Percentiles rank a stretch among this genome's conserved stretches.
phyloP scores from a whole-genome alignment of 2,329 filamentous ascomycete genomes.

The Monilinia fructicola region DNA sequence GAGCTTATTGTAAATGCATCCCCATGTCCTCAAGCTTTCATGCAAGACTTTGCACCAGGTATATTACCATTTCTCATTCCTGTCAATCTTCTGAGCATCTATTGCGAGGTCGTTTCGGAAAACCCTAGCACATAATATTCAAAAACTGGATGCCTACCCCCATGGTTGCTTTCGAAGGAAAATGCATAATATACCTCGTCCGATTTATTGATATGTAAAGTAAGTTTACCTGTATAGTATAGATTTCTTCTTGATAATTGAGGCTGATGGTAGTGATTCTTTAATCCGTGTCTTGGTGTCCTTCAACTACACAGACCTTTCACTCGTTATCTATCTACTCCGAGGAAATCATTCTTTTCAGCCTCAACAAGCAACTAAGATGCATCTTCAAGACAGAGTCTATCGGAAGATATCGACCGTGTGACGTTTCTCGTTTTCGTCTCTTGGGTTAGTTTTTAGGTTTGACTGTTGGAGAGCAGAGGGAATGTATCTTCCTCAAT shows the following conservation, averaged over 20 bases:
- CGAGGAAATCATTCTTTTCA: conserved; percentile 23
- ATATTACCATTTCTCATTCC: neutral
- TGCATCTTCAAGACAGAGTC: conserved; percentile 26
- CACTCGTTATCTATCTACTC: neutral
- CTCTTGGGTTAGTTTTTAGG: neutral
- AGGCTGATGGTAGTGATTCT: neutral
- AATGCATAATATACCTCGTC: conserved; percentile 13
- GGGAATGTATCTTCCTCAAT: conserved; percentile 32
- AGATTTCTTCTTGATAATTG: neutral
- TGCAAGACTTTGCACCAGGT: conserved; percentile 7
- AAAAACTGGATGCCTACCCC: conserved; percentile 11
- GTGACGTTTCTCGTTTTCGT: conserved; percentile 3
- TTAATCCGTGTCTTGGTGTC: neutral
- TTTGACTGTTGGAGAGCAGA: conserved; percentile 6
- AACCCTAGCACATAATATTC: conserved; percentile 3
- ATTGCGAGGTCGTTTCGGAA: conserved; percentile 3
- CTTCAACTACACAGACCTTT: neutral
- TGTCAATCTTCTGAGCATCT: conserved; percentile 1
- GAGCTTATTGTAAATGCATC: neutral
- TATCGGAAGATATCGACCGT: conserved; percentile 30
- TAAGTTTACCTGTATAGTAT: neutral
- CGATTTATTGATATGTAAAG: neutral
- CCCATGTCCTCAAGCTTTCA: conserved; percentile 21
- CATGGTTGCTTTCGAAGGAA: neutral
- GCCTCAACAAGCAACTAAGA: conserved; percentile 29